Evolutionary conservation across 495 filamentous ascomycete species (phyloP), one percentile per base, ranked within the genome.

Genomic region (Aspergillus cavernicola): DNA sequence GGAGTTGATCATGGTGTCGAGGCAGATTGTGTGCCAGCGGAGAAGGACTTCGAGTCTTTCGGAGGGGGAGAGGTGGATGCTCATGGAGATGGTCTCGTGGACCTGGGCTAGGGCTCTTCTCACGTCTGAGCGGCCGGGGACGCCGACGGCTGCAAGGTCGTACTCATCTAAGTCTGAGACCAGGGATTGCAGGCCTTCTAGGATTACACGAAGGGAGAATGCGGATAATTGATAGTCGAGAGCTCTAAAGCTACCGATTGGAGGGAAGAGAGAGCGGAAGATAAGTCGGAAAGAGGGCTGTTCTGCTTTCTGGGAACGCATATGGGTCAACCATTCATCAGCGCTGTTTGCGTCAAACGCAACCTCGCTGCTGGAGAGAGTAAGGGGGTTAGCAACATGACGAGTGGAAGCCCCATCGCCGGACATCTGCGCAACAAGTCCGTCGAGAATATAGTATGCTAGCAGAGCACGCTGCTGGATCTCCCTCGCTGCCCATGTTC

Each of bases 21-120:
- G 66, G 37, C 73, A 76, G 18, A 76, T 66, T 0, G 75, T 69
- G 43, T 79, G 75, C 74, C 75, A 79, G n/a, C 75, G 69, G 3
- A 79, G 55, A 3, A 79, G 64, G 0, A 73, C 61, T 36, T 77
- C 74, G 0, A 74, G 62, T 42, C 69, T 42, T 52, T 79, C 74
- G 0, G 66, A 58, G 0, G 65, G 56, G 2, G 68, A 69, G 26
- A 75, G 67, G 43, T 69, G 62, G 11, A 69, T 65, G 57, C 64
- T 69, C 63, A 67, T 66, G 0, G 66, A 58, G 11, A 75, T 75
- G 4, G 65, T 68, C 20, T 73, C 66, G 40, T 74, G 66, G 5
- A 79, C 60, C 43, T 70, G 72, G n/a, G 64, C 67, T 9, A 79
- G 58, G 9, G 73, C 75, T 33, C 65, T 52, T 7, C 68, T 58